These are phyloP conservation scores for Amanita rimosa DNA, from an alignment of 768 basidiomycete genomes.

Conservation along the genomic window DNA sequence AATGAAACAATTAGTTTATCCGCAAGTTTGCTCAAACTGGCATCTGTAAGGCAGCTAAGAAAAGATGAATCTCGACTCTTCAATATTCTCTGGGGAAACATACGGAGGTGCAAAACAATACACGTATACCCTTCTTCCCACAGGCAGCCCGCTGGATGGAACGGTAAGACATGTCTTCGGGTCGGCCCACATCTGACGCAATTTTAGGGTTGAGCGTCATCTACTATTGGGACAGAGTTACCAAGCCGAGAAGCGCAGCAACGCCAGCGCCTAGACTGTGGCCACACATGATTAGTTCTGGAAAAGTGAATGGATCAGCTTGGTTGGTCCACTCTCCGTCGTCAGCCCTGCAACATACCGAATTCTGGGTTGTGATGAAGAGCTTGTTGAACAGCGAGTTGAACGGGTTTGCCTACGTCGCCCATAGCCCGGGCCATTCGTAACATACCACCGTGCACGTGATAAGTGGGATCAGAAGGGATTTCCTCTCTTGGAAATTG, in stretches of 20 bases:
- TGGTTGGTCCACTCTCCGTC: background rate
- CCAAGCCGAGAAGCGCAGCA: conserved; percentile 62
- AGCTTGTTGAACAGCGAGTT: conserved; percentile 62
- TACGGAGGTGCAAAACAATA: conserved; percentile 79
- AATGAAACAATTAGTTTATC: conserved; percentile 63
- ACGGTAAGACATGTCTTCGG: conserved; percentile 64
- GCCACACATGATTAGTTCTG: conserved; percentile 68
- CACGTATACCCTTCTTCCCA: conserved; percentile 53
- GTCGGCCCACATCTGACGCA: conserved; percentile 72
- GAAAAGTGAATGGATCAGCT: background rate
- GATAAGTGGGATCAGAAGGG: conserved; percentile 24
- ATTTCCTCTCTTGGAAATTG: conserved; percentile 20
- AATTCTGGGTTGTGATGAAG: conserved; percentile 59
- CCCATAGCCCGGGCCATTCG: conserved; percentile 77
- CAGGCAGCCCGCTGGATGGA: conserved; percentile 58
- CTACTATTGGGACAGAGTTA: conserved; percentile 19
- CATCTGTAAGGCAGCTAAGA: conserved; percentile 49
- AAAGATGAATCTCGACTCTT: background rate
- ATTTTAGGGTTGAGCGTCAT: background rate
- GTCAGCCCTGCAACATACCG: conserved; percentile 31
- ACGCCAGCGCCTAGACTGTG: conserved; percentile 83
- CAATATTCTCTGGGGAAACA: conserved; percentile 13
- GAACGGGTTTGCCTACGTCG: conserved; percentile 62
- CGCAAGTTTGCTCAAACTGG: conserved; percentile 46
- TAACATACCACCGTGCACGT: conserved; percentile 76